Percentiles rank a stretch among this genome's conserved stretches.
phyloP scores from a whole-genome alignment of 75 land plant species.

The Picea glauca region DNA sequence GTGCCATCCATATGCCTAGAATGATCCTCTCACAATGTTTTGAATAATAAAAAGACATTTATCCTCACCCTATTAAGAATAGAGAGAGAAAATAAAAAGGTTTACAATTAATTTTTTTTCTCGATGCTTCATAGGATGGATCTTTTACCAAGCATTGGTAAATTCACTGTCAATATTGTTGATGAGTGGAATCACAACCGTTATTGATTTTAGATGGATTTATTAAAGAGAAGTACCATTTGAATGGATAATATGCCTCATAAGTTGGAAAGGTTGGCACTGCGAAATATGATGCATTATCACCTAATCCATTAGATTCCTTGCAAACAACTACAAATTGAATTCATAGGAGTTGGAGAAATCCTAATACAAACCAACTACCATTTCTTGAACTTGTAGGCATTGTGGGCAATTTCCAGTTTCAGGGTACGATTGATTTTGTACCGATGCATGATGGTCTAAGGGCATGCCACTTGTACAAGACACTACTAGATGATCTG shows the following conservation, averaged over 20 bases:
- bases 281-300: constrained; percentile 20
- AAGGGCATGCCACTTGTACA: no score
- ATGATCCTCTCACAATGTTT: no score
- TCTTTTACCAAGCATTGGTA: no score
- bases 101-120: no score
- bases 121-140: no score
- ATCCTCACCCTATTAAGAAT: no score
- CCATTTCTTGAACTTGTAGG: background rate
- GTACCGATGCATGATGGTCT: background rate
- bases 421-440: background rate
- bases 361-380: background rate
- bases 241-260: constrained; percentile 37
- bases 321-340: constrained; percentile 8
- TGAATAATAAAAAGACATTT: no score
- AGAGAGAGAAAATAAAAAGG: no score
- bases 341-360: background rate
- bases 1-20: no score
- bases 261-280: constrained; percentile 34
- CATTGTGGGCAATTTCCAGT: background rate
- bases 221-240: background rate
- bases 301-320: constrained; percentile 21
- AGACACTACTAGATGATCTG: background rate
- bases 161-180: no score
- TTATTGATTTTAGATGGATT: no score
- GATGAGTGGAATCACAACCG: no score